Conservation (phyloP, 2,329 filamentous ascomycete genomes). For the Alternaria novae-zelandiae region DNA sequence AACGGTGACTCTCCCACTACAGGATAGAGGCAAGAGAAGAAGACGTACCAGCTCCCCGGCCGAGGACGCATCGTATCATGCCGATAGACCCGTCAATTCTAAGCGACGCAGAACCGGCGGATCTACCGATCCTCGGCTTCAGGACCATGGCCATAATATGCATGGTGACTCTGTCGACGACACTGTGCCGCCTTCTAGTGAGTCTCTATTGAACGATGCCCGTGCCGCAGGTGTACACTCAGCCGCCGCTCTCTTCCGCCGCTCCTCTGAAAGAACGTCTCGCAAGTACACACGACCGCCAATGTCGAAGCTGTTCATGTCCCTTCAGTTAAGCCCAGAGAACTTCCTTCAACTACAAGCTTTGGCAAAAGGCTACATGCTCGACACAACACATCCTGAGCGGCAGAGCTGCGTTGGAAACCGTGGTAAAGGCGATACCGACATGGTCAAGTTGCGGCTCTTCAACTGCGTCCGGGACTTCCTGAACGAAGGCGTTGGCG, state of each 20-base stretch:
- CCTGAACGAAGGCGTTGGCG: slow-evolving; percentile 58
- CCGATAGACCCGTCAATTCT: slow-evolving; percentile 2
- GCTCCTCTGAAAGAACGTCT: slow-evolving; percentile 47
- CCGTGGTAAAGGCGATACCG: slow-evolving; percentile 60
- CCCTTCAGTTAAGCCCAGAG: slow-evolving; percentile 62
- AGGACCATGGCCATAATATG: slow-evolving; percentile 1
- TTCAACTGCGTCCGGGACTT: slow-evolving; percentile 65
- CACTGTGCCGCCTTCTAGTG: slow-evolving; percentile 22
- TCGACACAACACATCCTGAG: slow-evolving; percentile 61
- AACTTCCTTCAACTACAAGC: slow-evolving; percentile 63
- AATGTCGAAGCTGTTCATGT: slow-evolving; percentile 64
- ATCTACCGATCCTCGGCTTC: slow-evolving; percentile 23
- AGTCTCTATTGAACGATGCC: slow-evolving; percentile 46
- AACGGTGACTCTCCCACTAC: neutral
- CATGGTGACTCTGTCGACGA: slow-evolving; percentile 8
- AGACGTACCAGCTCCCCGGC: slow-evolving; percentile 17
- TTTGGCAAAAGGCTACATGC: slow-evolving; percentile 64
- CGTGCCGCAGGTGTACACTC: slow-evolving; percentile 59
- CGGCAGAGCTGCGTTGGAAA: slow-evolving; percentile 64
- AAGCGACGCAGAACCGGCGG: slow-evolving; percentile 33
- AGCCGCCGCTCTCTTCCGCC: slow-evolving; percentile 60
- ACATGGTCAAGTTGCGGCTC: slow-evolving; percentile 63
- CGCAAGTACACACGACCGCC: slow-evolving; percentile 65
- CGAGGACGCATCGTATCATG: slow-evolving; percentile 9
- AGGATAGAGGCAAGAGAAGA: slow-evolving; percentile 37